Percentiles rank a stretch among this genome's conserved stretches.
These are phyloP conservation scores for Catenaria anguillulae DNA, from an alignment of 371 early-diverging fungal species.

Conservation along the genomic window DNA sequence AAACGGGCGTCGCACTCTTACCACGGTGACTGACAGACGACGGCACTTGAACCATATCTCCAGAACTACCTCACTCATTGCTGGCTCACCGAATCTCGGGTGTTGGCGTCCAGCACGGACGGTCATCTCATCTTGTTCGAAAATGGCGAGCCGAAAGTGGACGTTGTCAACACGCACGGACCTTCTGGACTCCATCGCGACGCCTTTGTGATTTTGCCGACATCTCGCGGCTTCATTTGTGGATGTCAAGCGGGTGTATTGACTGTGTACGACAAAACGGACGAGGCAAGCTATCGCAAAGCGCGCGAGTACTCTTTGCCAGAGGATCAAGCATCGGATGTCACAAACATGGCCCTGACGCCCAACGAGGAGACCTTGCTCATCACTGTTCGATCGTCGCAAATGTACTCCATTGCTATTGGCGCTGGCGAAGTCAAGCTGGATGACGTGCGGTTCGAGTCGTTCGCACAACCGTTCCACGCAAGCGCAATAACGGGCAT, in stretches of 20 bases:
- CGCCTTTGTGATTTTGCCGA: background rate
- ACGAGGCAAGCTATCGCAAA: slow-evolving; percentile 5
- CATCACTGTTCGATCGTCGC: background rate
- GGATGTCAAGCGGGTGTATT: slow-evolving; percentile 5
- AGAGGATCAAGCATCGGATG: background rate
- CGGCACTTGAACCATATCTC: no score
- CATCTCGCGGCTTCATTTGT: slow-evolving; percentile 4
- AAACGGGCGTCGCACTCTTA: background rate
- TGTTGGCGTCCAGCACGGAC: slow-evolving; percentile 26
- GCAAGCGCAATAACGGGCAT: slow-evolving; percentile 33
- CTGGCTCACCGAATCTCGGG: slow-evolving; percentile 24
- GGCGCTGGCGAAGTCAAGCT: slow-evolving; percentile 1
- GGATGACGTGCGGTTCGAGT: slow-evolving; percentile 26
- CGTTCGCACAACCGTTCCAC: slow-evolving; percentile 27
- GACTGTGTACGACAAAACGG: slow-evolving; percentile 7
- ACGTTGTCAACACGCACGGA: slow-evolving; percentile 20
- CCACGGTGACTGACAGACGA: background rate
- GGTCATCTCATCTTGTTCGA: slow-evolving; percentile 22
- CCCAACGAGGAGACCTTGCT: slow-evolving; percentile 8
- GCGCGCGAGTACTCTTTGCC: slow-evolving; percentile 1
- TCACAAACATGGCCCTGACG: background rate
- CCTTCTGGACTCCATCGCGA: slow-evolving; percentile 13
- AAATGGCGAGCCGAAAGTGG: slow-evolving; percentile 5
- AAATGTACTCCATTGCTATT: background rate
- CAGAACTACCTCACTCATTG: slow-evolving; percentile 23